Percentiles rank a stretch among this genome's conserved stretches.
Evolutionary conservation across 2,329 filamentous ascomycete genomes (phyloP).

Genomic region (Acrocalymma vagum): DNA sequence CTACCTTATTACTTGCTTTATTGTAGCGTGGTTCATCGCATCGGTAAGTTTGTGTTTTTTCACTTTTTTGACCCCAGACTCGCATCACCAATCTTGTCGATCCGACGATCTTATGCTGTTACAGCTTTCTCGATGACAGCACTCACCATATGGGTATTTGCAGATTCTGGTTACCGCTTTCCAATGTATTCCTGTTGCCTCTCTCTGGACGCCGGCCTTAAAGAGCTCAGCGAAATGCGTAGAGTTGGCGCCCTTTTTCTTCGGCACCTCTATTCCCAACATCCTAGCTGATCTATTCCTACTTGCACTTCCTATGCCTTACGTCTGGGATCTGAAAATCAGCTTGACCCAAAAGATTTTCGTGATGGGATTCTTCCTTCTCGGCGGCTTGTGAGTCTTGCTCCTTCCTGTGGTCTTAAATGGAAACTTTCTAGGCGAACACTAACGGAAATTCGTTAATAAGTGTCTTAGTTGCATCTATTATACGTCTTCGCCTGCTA

Average conservation of each 20-base stretch:
- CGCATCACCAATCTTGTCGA: no score
- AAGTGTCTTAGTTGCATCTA: constrained; percentile 1
- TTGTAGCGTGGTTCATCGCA: background rate
- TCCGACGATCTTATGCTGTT: no score
- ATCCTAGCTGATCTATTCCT: constrained; percentile 1
- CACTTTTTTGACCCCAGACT: no score
- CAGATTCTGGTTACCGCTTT: background rate
- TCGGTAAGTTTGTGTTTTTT: no score
- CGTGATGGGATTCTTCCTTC: background rate
- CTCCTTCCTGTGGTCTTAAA: background rate
- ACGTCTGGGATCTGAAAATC: constrained; percentile 1
- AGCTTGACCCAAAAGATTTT: background rate
- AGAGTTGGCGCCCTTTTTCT: constrained; percentile 1
- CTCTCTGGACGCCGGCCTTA: constrained; percentile 1
- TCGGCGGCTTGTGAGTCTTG: constrained; percentile 6
- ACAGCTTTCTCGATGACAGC: no score
- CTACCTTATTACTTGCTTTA: background rate
- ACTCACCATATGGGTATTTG: no score
- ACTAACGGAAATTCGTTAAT: no score
- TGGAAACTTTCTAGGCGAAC: no score
- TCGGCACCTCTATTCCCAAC: constrained; percentile 1
- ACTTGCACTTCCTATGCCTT: constrained; percentile 1
- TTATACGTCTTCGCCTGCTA: background rate
- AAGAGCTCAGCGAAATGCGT: background rate
- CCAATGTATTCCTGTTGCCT: constrained; percentile 1